Evolutionary conservation across 2,329 filamentous ascomycete species (phyloP), one percentile per base, ranked within the genome.

Genomic region (Neofusicoccum umdonicola): DNA sequence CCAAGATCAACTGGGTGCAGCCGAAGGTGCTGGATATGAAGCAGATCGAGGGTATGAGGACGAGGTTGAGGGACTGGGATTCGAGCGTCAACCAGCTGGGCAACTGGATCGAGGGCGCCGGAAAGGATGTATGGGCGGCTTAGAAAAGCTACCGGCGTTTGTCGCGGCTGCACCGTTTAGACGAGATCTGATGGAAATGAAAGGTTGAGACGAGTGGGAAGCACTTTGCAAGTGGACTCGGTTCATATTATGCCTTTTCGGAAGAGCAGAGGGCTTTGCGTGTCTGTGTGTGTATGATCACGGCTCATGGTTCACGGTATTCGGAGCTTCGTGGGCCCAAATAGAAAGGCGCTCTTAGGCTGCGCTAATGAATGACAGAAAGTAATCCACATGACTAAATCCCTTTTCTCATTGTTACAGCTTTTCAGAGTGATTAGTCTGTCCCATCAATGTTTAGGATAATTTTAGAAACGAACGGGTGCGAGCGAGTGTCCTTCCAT

Each of bases 1-100:
- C 95, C 48, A 88, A 93, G 76, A 97, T 99, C 79, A 94, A 94
- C 73, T 99, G 95, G 95, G 95, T 99, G 66, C 95, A 99, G 82
- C 95, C 95, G 22, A 98, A 98, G 85, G 93, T 99, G 37, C 81
- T 99, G 70, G 95, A 98, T 78, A 92, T 93, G 88, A 88, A 88
- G 79, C 95, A 98, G 83, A 97, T 99, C 71, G 91, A 90, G 73
- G 91, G 89, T 73, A 97, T 99, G 94, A 87, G 92, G 72, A 84
- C 87, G 74, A 85, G 95, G 71, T 80, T 99, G 74, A 89, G 90
- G 76, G 94, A 99, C 73, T 99, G 95, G 95, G 93, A 97, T 77
- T 88, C 90, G 58, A 97, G 93, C 75, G 94, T 99, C 68, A 97
- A 98, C 77, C 90, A 95, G 78, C 84, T 99, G 65, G 94, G 94